Evolutionary conservation across 169 alveolate species (phyloP).

Genomic region (Eimeria zaria): DNA sequence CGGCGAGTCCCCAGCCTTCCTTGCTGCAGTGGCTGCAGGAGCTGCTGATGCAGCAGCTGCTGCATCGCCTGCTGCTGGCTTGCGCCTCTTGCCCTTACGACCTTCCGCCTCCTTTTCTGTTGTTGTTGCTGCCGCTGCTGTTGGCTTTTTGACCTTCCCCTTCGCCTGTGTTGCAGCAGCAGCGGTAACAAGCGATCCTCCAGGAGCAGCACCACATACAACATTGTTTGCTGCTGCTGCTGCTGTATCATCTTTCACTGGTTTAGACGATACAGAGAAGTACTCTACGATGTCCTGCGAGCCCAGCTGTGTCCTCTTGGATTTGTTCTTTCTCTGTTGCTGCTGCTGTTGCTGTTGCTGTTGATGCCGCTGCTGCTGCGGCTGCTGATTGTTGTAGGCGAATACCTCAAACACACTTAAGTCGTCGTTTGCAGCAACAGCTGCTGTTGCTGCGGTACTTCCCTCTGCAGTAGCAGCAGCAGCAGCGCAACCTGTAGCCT

Average conservation of each 20-base stretch:
- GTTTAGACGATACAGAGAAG: not conserved
- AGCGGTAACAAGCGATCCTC: not conserved
- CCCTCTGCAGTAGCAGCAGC: not conserved
- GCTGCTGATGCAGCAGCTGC: conserved; percentile 9
- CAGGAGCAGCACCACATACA: conserved; percentile 9
- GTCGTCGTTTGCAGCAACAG: conserved; percentile 13
- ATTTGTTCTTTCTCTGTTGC: not conserved
- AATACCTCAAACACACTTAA: not conserved
- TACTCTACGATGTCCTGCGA: not conserved
- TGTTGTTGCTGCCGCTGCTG: not conserved
- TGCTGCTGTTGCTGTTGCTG: conserved; percentile 21
- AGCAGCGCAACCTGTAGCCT: not conserved
- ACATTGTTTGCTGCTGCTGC: not conserved
- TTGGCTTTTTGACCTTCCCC: not conserved
- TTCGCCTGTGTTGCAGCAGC: not conserved
- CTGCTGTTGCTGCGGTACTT: not conserved
- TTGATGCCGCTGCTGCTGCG: not conserved
- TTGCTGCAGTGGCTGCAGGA: not conserved
- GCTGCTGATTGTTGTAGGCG: not conserved
- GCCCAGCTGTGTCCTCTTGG: not conserved
- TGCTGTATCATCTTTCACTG: not conserved
- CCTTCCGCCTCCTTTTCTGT: not conserved
- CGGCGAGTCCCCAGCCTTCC: conserved; percentile 20
- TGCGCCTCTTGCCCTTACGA: not conserved
- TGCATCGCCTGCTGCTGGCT: not conserved